A percentile compares a stretch with the other conserved stretches of the same genome.
Conservation (phyloP, 331 rosid genomes). For the Spiraea crenata region DNA sequence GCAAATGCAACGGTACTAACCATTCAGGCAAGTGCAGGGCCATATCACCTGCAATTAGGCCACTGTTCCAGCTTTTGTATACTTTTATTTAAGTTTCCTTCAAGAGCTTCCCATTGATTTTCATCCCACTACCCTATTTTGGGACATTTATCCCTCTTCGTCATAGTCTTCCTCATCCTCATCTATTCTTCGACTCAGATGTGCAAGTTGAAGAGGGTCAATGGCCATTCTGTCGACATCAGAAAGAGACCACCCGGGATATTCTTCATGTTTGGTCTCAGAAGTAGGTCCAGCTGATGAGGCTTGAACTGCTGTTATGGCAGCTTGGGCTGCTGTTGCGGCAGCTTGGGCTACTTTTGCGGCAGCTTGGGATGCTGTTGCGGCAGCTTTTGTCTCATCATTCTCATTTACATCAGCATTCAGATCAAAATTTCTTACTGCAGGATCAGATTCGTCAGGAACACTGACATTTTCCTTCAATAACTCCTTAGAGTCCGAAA, state of each 20-base stretch:
- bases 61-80: conserved; percentile 11
- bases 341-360: too few species aligned
- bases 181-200: conserved; percentile 52
- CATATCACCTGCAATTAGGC: conserved; percentile 14
- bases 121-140: conserved; percentile 13
- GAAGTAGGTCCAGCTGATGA: conserved; percentile 43
- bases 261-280: conserved; percentile 60
- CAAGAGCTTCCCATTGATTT: conserved; percentile 12
- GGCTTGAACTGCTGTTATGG: conserved; percentile 22
- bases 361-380: conserved; percentile 18
- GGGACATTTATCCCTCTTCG: conserved; percentile 58
- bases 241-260: conserved; percentile 81
- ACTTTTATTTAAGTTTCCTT: conserved; percentile 22
- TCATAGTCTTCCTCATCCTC: conserved; percentile 94
- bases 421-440: conserved; percentile 58
- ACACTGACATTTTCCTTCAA: conserved; percentile 38
- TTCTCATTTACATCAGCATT: conserved; percentile 58
- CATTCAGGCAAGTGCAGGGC: conserved; percentile 2
- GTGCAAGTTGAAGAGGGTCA: conserved; percentile 74
- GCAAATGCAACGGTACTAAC: conserved; percentile 13
- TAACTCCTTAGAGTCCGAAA: conserved; percentile 41
- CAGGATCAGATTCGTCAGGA: conserved; percentile 38
- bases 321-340: not conserved
- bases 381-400: conserved; percentile 48
- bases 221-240: conserved; percentile 83